Evolutionary conservation across 1,284 basidiomycete species (phyloP).

Genomic region (Xerocomus nothofagi): DNA sequence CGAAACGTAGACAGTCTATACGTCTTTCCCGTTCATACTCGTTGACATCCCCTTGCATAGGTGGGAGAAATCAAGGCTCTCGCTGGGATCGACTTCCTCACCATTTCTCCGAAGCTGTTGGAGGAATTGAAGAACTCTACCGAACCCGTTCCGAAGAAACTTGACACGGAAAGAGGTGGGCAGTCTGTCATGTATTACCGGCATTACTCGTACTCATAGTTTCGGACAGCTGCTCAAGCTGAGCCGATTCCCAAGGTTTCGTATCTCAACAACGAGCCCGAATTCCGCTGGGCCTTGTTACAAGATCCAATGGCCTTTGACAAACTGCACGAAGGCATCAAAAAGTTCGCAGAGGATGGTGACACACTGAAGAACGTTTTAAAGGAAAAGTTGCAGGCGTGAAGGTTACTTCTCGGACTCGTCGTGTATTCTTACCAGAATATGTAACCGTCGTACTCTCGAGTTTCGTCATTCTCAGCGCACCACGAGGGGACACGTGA

Average conservation of each 20-base stretch:
- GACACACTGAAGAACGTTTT: constrained; percentile 86
- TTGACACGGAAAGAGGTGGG: constrained; percentile 68
- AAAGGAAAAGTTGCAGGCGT: constrained; percentile 66
- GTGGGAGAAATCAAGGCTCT: constrained; percentile 91
- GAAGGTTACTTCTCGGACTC: constrained; percentile 2
- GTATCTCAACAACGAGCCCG: constrained; percentile 89
- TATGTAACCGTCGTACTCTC: no score
- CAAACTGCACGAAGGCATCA: constrained; percentile 95
- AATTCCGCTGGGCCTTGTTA: constrained; percentile 91
- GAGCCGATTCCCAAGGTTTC: constrained; percentile 77
- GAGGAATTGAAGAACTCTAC: constrained; percentile 86
- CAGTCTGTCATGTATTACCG: neutral
- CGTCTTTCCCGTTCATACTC: neutral
- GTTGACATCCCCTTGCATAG: constrained; percentile 38
- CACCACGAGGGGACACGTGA: no score
- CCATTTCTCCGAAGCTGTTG: constrained; percentile 88
- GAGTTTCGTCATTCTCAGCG: no score
- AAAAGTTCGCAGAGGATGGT: constrained; percentile 94
- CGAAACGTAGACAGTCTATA: constrained; percentile 66
- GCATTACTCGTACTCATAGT: neutral
- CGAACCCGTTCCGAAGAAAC: constrained; percentile 80
- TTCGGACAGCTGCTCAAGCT: constrained; percentile 50
- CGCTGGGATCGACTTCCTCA: constrained; percentile 95
- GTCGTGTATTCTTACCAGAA: no score
- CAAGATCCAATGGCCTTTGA: constrained; percentile 93